Evolutionary conservation across 306 rosid species (phyloP), one percentile per base, ranked within the genome.

Genomic region (Gynostemma pentaphyllum): DNA sequence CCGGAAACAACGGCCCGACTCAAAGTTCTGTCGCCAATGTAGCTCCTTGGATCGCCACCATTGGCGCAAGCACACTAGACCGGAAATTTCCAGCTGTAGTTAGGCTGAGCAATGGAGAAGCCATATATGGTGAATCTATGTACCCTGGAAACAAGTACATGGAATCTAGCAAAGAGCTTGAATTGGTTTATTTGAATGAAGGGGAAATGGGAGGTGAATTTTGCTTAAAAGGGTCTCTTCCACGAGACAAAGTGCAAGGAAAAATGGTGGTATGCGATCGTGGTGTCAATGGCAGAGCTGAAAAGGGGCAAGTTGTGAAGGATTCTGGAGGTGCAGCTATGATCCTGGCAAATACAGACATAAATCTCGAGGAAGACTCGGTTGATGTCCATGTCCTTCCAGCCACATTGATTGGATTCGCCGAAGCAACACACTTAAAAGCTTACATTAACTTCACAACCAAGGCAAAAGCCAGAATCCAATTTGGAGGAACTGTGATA

Each of bases 361-460:
- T 92, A 57, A 88, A 86, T 76, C 73, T 86, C 47, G 90, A 78
- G 69, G 99, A 92, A 57, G 95, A 86, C 69, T 92, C 96, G 0
- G 96, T 84, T 26, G 99, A 92, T 73, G 99, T 86, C 70, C 99
- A 92, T 80, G 81, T 92, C 62, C 72, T 88, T 66, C 99, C 96
- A 1, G 96, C 99, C 65, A 88, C 94, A 1, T n/a, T 77, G 78
- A 68, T 92, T 21, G 99, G 96, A 42, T 92, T 82, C 76, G 79
- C 83, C 26, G 99, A 88, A 74, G 76, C 96, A 1, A 40, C 80
- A 49, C 77, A 48, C 29, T 57, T 92, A 54, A 92, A 86, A 70
- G 64, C 72, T 65, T 92, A 84, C 64, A 86, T 92, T 39, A 88
- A 86, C 83, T 74, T 87, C 0, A 84, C 96, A 21, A 67, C 0